Percentiles rank a stretch among this genome's conserved stretches.
phyloP scores from a whole-genome alignment of 495 filamentous ascomycete genomes.

The Hyphodiscus hymeniophilus region DNA sequence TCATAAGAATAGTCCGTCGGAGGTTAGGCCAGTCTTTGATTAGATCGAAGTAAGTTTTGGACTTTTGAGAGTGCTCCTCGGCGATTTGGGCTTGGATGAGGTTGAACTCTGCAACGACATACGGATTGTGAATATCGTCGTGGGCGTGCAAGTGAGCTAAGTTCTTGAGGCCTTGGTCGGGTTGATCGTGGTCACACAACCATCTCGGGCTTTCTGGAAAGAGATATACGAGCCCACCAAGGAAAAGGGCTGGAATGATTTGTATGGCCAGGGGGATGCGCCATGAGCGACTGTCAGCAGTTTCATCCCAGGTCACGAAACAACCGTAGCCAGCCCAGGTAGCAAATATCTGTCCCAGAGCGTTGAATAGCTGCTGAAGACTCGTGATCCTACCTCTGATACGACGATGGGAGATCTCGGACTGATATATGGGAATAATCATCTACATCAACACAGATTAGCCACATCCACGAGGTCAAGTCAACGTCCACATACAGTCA shows the following conservation, averaged over 20 bases:
- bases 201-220: slow-evolving; percentile 33
- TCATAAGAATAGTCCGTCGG: slow-evolving; percentile 34
- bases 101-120: slow-evolving; percentile 22
- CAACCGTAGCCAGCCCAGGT: slow-evolving; percentile 38
- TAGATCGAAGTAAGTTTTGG: slow-evolving; percentile 2
- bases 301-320: neutral
- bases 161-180: slow-evolving; percentile 40
- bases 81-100: slow-evolving; percentile 25
- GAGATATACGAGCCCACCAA: slow-evolving; percentile 38
- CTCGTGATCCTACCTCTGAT: slow-evolving; percentile 42
- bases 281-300: slow-evolving; percentile 33
- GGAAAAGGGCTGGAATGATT: slow-evolving; percentile 34
- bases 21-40: slow-evolving; percentile 31
- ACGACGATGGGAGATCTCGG: slow-evolving; percentile 46
- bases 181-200: slow-evolving; percentile 40
- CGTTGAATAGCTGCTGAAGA: slow-evolving; percentile 10
- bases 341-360: slow-evolving; percentile 25
- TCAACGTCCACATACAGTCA: no score
- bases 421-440: slow-evolving; percentile 34
- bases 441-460: no score
- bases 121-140: slow-evolving; percentile 25
- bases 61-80: slow-evolving; percentile 10
- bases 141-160: slow-evolving; percentile 42
- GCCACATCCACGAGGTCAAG: no score
- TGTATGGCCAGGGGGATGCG: slow-evolving; percentile 45